Conservation (phyloP, 2,329 filamentous ascomycete species). For the Penicillium sp. region DNA sequence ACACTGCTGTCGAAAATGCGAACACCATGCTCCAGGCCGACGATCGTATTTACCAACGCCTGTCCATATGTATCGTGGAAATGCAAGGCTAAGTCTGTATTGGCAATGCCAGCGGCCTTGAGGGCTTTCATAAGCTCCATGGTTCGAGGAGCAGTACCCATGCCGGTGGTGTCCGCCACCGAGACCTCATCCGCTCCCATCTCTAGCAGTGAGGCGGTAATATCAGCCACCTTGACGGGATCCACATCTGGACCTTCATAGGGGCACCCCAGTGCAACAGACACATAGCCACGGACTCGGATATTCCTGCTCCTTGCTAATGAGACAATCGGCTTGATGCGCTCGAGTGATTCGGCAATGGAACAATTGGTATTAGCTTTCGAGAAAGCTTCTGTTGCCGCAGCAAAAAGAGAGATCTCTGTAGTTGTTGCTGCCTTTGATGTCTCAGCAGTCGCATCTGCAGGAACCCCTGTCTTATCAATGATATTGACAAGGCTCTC, state of each 20-base stretch:
- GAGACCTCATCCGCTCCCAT: constrained; percentile 67
- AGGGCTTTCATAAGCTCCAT: constrained; percentile 58
- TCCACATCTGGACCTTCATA: constrained; percentile 64
- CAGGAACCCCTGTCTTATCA: constrained; percentile 41
- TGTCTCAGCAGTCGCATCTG: constrained; percentile 29
- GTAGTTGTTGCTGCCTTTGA: constrained; percentile 39
- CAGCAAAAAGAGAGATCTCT: constrained; percentile 64
- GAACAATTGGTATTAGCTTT: constrained; percentile 66
- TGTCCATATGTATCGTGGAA: constrained; percentile 68
- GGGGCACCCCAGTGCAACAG: constrained; percentile 63
- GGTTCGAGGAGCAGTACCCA: constrained; percentile 64
- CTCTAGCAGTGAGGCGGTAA: constrained; percentile 60
- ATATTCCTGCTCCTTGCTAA: constrained; percentile 56
- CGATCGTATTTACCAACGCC: constrained; percentile 62
- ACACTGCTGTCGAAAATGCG: constrained; percentile 64
- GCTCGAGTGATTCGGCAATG: constrained; percentile 60
- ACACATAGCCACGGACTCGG: constrained; percentile 64
- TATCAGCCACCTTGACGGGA: constrained; percentile 60
- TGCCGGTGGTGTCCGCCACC: constrained; percentile 66
- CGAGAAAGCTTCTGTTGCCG: constrained; percentile 64
- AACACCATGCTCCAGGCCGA: constrained; percentile 62
- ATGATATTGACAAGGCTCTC: constrained; percentile 59
- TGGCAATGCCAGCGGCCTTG: constrained; percentile 59
- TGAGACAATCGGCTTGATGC: constrained; percentile 58
- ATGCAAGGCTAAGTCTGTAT: constrained; percentile 61